Conservation (phyloP, 768 basidiomycete species). For the Tulasnella sp. region DNA sequence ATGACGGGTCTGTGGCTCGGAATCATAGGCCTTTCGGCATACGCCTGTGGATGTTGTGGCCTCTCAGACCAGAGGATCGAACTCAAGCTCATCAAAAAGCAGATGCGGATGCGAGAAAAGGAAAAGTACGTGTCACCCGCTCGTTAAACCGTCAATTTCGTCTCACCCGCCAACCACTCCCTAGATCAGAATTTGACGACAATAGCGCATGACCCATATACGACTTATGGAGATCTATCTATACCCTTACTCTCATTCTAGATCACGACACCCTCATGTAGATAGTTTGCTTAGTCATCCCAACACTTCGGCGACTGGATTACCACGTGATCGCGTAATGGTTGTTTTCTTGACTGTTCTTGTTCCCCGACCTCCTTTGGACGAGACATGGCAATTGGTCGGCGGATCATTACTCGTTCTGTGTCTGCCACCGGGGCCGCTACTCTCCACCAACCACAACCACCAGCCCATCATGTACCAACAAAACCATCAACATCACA, state of each 20-base stretch:
- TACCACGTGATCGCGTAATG: background rate
- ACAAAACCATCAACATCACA: background rate
- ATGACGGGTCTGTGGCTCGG: constrained; percentile 10
- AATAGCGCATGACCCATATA: background rate
- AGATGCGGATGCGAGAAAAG: too few species aligned
- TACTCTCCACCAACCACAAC: background rate
- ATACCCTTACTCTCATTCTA: background rate
- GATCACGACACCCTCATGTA: background rate
- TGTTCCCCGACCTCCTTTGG: background rate
- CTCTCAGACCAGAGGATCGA: background rate
- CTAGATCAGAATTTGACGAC: background rate
- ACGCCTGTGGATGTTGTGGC: constrained; percentile 15
- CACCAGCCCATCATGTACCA: background rate
- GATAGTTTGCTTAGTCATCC: constrained; percentile 3
- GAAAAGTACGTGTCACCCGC: too few species aligned
- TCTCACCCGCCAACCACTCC: background rate
- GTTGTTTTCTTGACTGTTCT: background rate
- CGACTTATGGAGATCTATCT: background rate
- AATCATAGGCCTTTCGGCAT: constrained; percentile 9
- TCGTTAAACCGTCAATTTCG: too few species aligned
- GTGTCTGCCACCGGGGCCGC: background rate
- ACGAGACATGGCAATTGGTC: background rate
- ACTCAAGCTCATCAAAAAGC: background rate
- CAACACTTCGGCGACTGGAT: background rate
- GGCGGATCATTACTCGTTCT: constrained; percentile 12